Evolutionary conservation across 805 yeast genomes (phyloP), one percentile per base, ranked within the genome.

Genomic region (Limtongia smithiae): DNA sequence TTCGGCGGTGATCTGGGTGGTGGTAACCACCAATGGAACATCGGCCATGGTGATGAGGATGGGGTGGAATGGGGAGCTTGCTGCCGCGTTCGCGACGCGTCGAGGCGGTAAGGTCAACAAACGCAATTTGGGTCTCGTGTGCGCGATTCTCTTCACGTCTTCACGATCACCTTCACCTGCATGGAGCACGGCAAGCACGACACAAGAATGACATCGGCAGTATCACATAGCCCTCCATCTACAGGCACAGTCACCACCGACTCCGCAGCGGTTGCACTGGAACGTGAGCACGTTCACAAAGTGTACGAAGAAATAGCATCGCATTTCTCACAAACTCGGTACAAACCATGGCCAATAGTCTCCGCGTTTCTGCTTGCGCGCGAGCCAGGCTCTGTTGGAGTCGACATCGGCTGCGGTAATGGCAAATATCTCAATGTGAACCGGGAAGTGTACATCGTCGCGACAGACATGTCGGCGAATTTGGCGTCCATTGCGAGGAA

Each of bases 291-390:
- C 62, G 98, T 93, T 1, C 98, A 93, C 66, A 77, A 78, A n/a
- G 95, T 93, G 9, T 93, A 93, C 70, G 86, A 93, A 63, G 85
- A 85, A 51, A 93, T 93, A 25, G 97, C 98, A 0, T 60, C 82
- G 8, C 98, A 93, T 65, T 93, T 93, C 66, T 90, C 97, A 2
- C 83, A 83, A 59, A 93, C 98, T 0, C 68, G 98, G 41, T 93
- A 90, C 69, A 91, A 85, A 71, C 97, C 97, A 24, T 93, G 98
- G 98, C 97, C 97, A 6, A 81, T 89, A 18, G 98, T 93, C 22
- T 86, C 85, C 44, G 66, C 74, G 51, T 93, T 84, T 62, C 68
- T 93, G 38, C 62, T 59, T 9, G 58, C 66, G 1, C 77, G 78
- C 59, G 51, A 64, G 0, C 68, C 69, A 4, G 83, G 87, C 37